Base-by-base conservation (phyloP, 345 rosid species). In the Jatropha curcas region DNA sequence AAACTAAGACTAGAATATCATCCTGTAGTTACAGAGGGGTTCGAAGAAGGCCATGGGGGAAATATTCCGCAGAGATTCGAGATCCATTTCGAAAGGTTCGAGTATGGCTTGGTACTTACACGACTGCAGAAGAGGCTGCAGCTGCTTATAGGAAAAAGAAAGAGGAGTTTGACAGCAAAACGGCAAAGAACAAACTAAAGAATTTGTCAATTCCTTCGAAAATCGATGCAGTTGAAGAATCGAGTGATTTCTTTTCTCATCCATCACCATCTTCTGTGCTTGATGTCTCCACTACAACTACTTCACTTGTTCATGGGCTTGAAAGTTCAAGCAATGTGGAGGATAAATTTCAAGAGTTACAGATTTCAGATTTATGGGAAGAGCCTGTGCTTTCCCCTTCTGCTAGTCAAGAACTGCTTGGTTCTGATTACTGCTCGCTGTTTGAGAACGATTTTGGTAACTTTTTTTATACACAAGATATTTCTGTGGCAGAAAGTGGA, bases 261-360 rank as follows among this genome's bases (percentile, higher is more conserved):
- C 85, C 73, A 1, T 88, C 89, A 0, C 92, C 88, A 0, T 84
- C 77, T 0, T 82, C 89, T 0, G 87, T 84, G 80, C 92, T 88
- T n/a, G 86, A 82, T 65, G 60, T 67, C 30, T 68, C 66, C 31
- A 39, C 69, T 8, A 41, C 75, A n/a, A 46, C 75, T 57, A 46
- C 75, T 57, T 58, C 68, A 24, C 37, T 13, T 33, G 28, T 71
- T 57, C 56, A 67, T 1, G 60, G 37, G 35, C 56, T 39, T 20
- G 73, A 46, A 17, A 35, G 25, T 22, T 56, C 25, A 37, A 11
- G 34, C 28, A 48, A 46, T 24, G n/a, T 6, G 4, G 60, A 57
- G n/a, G 41, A 22, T 13, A 24, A 70, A 10, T 28, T 30, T 25
- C 70, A 74, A 67, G 74, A 75, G 20, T 68, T 30, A 11, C 55